phyloP scores from a whole-genome alignment of 176 grass and related monocot genomes.

The Tillandsia fasciculata region DNA sequence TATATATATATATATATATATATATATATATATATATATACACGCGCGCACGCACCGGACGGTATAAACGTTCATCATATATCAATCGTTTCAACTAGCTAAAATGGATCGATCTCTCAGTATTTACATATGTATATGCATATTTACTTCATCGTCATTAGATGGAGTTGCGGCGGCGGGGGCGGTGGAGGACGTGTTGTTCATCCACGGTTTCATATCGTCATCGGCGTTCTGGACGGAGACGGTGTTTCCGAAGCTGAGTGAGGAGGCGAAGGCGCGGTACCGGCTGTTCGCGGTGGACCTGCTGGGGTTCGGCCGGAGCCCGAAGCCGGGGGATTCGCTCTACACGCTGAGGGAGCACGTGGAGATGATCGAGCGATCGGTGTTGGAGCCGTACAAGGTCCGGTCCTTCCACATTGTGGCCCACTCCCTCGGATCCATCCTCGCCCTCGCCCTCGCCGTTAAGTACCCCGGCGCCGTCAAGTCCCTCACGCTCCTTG shows the following conservation, averaged over 20 bases:
- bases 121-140: not conserved
- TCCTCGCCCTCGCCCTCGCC: constrained; percentile 45
- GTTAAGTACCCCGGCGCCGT: constrained; percentile 37
- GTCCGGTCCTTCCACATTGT: constrained; percentile 54
- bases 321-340: constrained; percentile 47
- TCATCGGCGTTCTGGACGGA: constrained; percentile 50
- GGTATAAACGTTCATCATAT: not conserved
- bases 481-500: constrained; percentile 41
- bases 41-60: not conserved
- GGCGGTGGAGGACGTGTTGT: constrained; percentile 40
- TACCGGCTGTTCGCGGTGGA: constrained; percentile 45
- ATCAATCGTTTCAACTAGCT: not conserved
- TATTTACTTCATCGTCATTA: constrained; percentile 2
- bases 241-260: constrained; percentile 44
- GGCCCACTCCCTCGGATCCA: constrained; percentile 45
- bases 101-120: too few species aligned
- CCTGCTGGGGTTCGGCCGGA: constrained; percentile 40
- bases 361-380: constrained; percentile 49
- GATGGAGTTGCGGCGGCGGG: constrained; percentile 25
- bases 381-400: constrained; percentile 30
- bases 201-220: constrained; percentile 54
- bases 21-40: too few species aligned
- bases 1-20: too few species aligned
- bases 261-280: constrained; percentile 27
- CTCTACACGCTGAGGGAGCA: constrained; percentile 53